These are phyloP conservation scores for Leccinum variicolor DNA, from an alignment of 768 basidiomycete species.

Conservation along the genomic window DNA sequence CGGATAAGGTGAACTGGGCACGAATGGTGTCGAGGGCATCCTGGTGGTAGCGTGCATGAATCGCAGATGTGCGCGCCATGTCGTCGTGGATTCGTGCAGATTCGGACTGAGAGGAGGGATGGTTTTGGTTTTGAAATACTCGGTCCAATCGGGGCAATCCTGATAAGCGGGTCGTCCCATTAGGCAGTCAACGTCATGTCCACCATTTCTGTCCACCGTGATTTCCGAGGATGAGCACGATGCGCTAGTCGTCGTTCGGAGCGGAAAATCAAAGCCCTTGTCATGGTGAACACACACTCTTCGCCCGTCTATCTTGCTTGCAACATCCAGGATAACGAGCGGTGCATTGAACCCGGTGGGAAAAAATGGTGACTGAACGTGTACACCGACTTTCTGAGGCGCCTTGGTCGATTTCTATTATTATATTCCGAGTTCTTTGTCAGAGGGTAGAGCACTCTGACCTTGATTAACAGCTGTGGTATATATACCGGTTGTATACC, in stretches of 20 bases:
- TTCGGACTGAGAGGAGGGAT: neutral
- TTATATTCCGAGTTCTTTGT: neutral
- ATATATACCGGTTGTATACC: neutral
- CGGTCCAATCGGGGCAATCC: neutral
- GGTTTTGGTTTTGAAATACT: neutral
- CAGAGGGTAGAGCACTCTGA: neutral
- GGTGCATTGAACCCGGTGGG: neutral
- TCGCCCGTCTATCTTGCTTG: neutral
- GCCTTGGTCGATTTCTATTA: neutral
- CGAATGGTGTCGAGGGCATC: slow-evolving; percentile 62
- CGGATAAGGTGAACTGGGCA: slow-evolving; percentile 64
- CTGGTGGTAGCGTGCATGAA: slow-evolving; percentile 42
- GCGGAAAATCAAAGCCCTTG: neutral
- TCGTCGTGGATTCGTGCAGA: neutral
- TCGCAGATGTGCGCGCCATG: slow-evolving; percentile 40
- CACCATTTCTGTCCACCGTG: neutral
- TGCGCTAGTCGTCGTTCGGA: neutral
- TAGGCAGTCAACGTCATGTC: slow-evolving; percentile 9
- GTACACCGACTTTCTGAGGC: neutral
- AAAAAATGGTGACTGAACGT: neutral
- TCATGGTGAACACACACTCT: neutral
- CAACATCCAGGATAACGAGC: neutral
- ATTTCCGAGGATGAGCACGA: neutral
- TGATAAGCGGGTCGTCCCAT: neutral
- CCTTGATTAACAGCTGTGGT: neutral